These are phyloP conservation scores for Vitis hybrid DNA, from an alignment of 177 flowering plant genomes.

Conservation along the genomic window DNA sequence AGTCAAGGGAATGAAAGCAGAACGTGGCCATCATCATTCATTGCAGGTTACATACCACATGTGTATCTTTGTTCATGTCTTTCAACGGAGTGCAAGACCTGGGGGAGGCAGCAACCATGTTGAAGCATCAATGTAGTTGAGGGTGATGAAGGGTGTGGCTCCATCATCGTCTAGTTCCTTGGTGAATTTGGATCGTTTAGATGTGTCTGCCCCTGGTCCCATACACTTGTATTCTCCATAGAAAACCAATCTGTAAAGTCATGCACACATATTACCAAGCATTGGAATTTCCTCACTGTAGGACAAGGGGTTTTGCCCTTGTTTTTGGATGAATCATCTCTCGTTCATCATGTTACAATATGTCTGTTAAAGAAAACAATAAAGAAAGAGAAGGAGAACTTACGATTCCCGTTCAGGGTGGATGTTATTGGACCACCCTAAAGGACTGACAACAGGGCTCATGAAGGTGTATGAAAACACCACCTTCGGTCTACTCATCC, in stretches of 20 bases:
- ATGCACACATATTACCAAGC: too few relatives aligned
- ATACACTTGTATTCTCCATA: conserved; percentile 34
- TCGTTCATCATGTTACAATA: too few relatives aligned
- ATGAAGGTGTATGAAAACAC: conserved; percentile 21
- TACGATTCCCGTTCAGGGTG: conserved; percentile 26
- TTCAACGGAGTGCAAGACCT: background rate
- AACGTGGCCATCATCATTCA: too few relatives aligned
- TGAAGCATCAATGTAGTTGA: conserved; percentile 22
- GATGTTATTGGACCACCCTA: conserved; percentile 23
- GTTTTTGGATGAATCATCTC: too few relatives aligned
- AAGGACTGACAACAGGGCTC: conserved; percentile 16
- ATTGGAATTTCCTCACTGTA: too few relatives aligned
- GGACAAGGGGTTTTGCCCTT: too few relatives aligned
- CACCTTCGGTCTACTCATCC: conserved; percentile 23
- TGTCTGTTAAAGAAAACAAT: background rate
- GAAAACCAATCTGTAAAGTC: conserved; percentile 20
- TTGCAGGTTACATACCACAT: too few relatives aligned
- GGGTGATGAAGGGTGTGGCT: conserved; percentile 18
- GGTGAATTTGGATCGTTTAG: conserved; percentile 13
- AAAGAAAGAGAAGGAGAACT: background rate
- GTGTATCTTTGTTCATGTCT: too few relatives aligned
- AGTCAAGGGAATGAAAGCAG: too few relatives aligned
- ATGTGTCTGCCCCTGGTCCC: conserved; percentile 28
- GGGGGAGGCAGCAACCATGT: conserved; percentile 37
- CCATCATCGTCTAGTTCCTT: conserved; percentile 18